Evolutionary conservation across 768 basidiomycete genomes (phyloP), one percentile per base, ranked within the genome.

Genomic region (Lactarius trivialis): DNA sequence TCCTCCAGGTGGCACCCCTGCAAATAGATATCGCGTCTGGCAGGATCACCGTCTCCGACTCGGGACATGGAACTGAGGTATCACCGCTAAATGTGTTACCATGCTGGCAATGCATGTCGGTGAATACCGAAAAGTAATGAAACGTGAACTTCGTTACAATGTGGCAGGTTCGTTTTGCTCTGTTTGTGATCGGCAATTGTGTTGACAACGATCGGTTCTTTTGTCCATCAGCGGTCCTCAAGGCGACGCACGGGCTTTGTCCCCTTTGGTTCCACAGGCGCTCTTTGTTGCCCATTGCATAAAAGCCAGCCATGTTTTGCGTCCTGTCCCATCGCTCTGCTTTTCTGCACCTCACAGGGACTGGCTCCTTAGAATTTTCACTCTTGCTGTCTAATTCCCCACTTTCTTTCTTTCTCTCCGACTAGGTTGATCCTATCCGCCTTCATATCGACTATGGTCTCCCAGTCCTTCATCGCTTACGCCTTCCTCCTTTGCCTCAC

Each of bases 401-500:
- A 32, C 21, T 39, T 39, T 24, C 36, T 14, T 14, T 36, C 21
- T 9, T 45, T n/a, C 17, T 32, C 4, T 26, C 26, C 26, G 14
- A 7, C 12, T 15, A 14, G 58, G 57, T 57, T 32, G 57, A 57
- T 41, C 57, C 53, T 28, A 48, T 37, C 9, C 30, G 30, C 21
- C 36, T 21, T 39, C 12, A 14, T 9, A 28, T 21, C 12, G 3
- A 50, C 52, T 7, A 72, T 74, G 70, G 66, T 74, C 60, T 64
- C 68, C 58, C 72, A 71, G 61, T 51, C 63, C 52, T 58, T 73
- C 65, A 67, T 73, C 48, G 66, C 72, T 43, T 64, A 71, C 39
- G 61, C 69, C 36, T 66, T 77, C 61, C 63, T 74, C 56, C 67
- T 79, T 33, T 71, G 72, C 19, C 65, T 77, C 28, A 66, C 74